Base-by-base conservation (phyloP, 148 eudicot species). In the Dysphania ambrosioides region DNA sequence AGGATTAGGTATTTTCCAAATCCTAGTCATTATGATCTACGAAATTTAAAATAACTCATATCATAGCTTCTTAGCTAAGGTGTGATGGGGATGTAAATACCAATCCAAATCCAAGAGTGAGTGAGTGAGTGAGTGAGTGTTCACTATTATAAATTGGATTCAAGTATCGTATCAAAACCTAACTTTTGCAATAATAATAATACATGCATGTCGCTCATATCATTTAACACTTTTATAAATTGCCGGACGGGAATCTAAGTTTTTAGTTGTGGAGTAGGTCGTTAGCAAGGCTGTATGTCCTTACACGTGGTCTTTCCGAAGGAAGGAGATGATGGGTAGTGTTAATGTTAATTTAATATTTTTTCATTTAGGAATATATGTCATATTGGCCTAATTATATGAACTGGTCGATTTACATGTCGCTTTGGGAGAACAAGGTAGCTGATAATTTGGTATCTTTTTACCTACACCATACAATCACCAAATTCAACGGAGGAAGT, bases 1-100 rank as follows among this genome's bases (percentile, higher is more conserved):
- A 47, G 5, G 53, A 71, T 71, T 56, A 55, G 74, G 74, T 71
- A n/a, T n/a, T 71, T 31, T 71, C 29, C 63, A 34, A 35, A 55
- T 71, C 61, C 74, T 55, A 8, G 21, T 56, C 47, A 71, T 57
- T 2, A 56, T 18, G 19, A 71, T 34, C 49, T 71, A 31, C 30
- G 12, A 32, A 55, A 35, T 23, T 44, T 12, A 44, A 44, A 11
- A 44, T 4, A 47, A 47, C 2, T 2, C 53, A 47, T 11, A 1
- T 47, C 21, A n/a, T 47, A 15, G 13, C 13, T 16, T 47, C 12
- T 8, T 41, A 13, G 19, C 21, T 15, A 12, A 5, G 53, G 53
- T 1, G 59, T 55, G n/a, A n/a, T n/a, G 26, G 59, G n/a, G n/a
- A 21, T 59, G 30, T 61, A 29, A 30, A 29, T 10, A 30, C 65